These are phyloP conservation scores for Boechera stricta DNA, from an alignment of 345 rosid genomes.

Conservation along the genomic window DNA sequence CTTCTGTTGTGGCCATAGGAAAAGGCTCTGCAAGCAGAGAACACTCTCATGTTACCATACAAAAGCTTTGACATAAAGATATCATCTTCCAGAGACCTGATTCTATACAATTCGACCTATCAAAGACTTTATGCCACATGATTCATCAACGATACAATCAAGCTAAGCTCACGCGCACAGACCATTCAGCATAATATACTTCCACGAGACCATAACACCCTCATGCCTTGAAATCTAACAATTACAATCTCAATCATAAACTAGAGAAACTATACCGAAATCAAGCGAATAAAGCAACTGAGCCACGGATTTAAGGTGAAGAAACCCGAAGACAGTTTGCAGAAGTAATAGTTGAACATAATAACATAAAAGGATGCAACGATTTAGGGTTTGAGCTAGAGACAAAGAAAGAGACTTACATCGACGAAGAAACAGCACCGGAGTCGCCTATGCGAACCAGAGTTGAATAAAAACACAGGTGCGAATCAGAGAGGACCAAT, in stretches of 20 bases:
- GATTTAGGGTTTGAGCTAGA: slow-evolving; percentile 43
- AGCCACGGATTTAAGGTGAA: background rate
- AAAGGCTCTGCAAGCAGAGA: slow-evolving; percentile 43
- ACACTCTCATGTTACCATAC: slow-evolving; percentile 25
- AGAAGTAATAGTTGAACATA: slow-evolving; percentile 14
- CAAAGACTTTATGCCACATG: background rate
- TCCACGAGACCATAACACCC: background rate
- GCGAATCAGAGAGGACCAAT: slow-evolving; percentile 19
- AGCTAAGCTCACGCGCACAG: slow-evolving; percentile 6
- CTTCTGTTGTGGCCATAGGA: slow-evolving; percentile 71
- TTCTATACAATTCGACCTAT: slow-evolving; percentile 15
- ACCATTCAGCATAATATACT: background rate
- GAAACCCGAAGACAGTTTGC: background rate
- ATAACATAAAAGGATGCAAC: slow-evolving; percentile 8
- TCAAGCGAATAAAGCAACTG: slow-evolving; percentile 8
- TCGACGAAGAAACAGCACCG: slow-evolving; percentile 1
- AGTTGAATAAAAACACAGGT: background rate
- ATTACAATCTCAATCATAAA: slow-evolving; percentile 7
- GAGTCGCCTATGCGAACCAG: background rate
- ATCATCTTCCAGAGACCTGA: slow-evolving; percentile 5
- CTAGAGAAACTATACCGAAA: background rate
- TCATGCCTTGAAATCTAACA: background rate
- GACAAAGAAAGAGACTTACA: slow-evolving; percentile 22
- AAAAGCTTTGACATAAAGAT: slow-evolving; percentile 3
- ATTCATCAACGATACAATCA: slow-evolving; percentile 20